These are phyloP conservation scores for Lithocarpus polystachyus DNA, from an alignment of 306 rosid species.

Conservation along the genomic window DNA sequence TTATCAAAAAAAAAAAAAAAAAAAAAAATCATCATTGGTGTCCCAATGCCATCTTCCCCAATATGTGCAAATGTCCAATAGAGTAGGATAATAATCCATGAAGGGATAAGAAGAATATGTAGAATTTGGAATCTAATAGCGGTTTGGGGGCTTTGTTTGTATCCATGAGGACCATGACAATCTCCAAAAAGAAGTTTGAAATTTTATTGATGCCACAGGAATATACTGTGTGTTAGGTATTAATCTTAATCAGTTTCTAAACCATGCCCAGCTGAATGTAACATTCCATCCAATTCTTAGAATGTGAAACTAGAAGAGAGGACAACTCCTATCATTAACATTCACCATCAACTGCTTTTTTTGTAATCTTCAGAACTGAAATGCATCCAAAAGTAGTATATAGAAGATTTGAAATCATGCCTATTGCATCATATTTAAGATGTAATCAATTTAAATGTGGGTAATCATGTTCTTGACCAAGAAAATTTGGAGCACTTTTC, in stretches of 20 bases:
- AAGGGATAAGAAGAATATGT: not conserved
- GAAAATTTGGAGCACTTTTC: constrained; percentile 76
- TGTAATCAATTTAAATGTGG: not conserved
- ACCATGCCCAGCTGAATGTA: not conserved
- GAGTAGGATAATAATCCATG: not conserved
- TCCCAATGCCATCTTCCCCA: not conserved
- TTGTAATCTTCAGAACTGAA: not conserved
- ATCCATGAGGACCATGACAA: not conserved
- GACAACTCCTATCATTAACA: not conserved
- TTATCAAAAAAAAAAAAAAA: too few species aligned
- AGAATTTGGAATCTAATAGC: not conserved
- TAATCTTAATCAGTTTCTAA: not conserved
- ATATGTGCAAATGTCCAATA: not conserved
- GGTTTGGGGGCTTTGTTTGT: not conserved
- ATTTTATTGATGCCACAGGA: not conserved
- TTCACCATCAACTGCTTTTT: not conserved
- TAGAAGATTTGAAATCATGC: not conserved
- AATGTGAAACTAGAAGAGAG: not conserved
- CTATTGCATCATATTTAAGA: not conserved
- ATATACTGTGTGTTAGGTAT: not conserved
- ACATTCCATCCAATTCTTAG: not conserved
- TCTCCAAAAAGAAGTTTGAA: not conserved
- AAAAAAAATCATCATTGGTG: not conserved
- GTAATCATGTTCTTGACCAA: constrained; percentile 25
- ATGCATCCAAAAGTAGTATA: not conserved